Evolutionary conservation across 331 rosid genomes (phyloP).

Genomic region (Pyrus hybrid): DNA sequence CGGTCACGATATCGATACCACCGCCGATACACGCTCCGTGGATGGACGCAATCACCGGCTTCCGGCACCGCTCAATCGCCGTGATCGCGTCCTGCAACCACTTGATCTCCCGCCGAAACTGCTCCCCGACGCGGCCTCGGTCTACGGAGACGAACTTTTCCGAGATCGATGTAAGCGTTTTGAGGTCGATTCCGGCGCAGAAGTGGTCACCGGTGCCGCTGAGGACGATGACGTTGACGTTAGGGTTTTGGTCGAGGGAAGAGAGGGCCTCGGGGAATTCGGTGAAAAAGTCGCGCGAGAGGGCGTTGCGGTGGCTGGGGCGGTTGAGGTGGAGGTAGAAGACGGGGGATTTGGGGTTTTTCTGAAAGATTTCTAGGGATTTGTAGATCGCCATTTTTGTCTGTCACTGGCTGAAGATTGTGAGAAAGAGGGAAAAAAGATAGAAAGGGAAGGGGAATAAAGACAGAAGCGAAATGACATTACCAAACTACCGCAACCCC

Average conservation of each 20-base stretch:
- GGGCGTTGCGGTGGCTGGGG: slow-evolving; percentile 57
- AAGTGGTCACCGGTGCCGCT: slow-evolving; percentile 63
- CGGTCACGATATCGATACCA: slow-evolving; percentile 64
- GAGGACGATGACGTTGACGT: slow-evolving; percentile 57
- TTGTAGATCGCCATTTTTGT: slow-evolving; percentile 35
- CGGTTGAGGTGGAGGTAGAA: slow-evolving; percentile 53
- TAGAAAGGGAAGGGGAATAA: background rate
- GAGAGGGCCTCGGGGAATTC: slow-evolving; percentile 64
- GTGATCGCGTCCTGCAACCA: slow-evolving; percentile 62
- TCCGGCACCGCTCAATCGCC: slow-evolving; percentile 76
- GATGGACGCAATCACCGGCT: slow-evolving; percentile 66
- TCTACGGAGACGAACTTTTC: slow-evolving; percentile 7
- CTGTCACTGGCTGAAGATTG: background rate
- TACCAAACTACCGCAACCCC: background rate
- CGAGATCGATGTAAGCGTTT: slow-evolving; percentile 20
- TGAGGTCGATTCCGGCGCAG: slow-evolving; percentile 81
- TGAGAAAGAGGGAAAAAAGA: background rate
- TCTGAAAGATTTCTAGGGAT: slow-evolving; percentile 40
- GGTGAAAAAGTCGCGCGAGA: slow-evolving; percentile 50
- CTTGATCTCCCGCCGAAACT: slow-evolving; percentile 54
- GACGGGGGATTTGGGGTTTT: slow-evolving; percentile 40
- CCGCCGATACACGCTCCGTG: slow-evolving; percentile 85
- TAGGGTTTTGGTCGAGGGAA: slow-evolving; percentile 52
- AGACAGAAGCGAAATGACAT: too few species aligned
- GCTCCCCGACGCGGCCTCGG: slow-evolving; percentile 50